Conservation (phyloP, 192 early-diverging fungal genomes). For the Phlyctochytrium arcticum region DNA sequence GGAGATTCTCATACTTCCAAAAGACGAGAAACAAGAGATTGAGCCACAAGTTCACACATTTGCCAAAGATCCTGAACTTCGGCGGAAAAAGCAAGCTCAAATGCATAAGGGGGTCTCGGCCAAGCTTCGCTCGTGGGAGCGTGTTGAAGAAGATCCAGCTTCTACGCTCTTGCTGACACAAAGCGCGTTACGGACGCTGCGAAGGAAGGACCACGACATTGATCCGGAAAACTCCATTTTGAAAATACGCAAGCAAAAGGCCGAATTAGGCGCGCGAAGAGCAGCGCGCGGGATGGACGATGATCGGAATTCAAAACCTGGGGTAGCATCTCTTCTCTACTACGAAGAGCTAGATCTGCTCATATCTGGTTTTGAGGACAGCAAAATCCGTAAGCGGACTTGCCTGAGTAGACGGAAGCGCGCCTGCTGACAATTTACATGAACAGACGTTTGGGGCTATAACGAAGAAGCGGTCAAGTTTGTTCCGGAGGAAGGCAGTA, state of each 20-base stretch:
- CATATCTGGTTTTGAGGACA: constrained; percentile 53
- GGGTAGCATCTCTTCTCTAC: constrained; percentile 45
- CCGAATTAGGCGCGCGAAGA: background rate
- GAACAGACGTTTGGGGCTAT: constrained; percentile 55
- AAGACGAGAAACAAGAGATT: constrained; percentile 41
- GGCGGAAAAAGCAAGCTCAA: constrained; percentile 40
- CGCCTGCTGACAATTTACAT: background rate
- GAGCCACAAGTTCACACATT: constrained; percentile 19
- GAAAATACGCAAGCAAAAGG: too few relatives aligned
- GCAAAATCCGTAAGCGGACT: constrained; percentile 38
- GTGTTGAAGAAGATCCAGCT: constrained; percentile 17
- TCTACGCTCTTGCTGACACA: constrained; percentile 26
- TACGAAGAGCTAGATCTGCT: constrained; percentile 54
- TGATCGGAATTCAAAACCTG: constrained; percentile 9
- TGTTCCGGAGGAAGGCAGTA: constrained; percentile 27
- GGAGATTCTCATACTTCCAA: constrained; percentile 43
- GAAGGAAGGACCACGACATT: constrained; percentile 20
- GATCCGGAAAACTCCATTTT: constrained; percentile 18
- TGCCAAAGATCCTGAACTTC: constrained; percentile 34
- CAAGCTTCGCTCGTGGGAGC: constrained; percentile 40
- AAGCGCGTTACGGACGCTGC: constrained; percentile 17
- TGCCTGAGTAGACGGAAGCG: background rate
- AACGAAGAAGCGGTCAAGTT: constrained; percentile 50
- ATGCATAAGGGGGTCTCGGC: constrained; percentile 35
- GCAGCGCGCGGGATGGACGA: background rate